A percentile compares a stretch with the other conserved stretches of the same genome.
phyloP scores from a whole-genome alignment of 2,329 filamentous ascomycete genomes.

The Beauveria asiatica region DNA sequence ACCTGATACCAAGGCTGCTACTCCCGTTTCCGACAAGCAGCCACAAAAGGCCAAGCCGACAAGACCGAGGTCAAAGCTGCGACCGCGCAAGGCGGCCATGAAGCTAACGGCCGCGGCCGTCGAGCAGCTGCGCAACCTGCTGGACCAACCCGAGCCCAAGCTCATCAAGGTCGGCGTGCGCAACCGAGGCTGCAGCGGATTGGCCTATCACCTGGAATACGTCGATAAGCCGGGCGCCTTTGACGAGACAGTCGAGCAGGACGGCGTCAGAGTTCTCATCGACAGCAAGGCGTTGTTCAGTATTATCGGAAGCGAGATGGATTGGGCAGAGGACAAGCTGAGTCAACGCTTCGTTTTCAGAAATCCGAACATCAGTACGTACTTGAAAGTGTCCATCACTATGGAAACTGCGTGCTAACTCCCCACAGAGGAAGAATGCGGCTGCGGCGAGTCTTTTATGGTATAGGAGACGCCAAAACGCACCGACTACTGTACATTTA shows the following conservation, averaged over 20 bases:
- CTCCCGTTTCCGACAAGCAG: constrained; percentile 52
- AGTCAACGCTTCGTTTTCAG: constrained; percentile 87
- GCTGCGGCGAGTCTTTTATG: constrained; percentile 95
- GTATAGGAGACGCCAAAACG: constrained; percentile 36
- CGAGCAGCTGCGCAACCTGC: constrained; percentile 63
- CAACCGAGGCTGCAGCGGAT: constrained; percentile 86
- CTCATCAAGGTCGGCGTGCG: constrained; percentile 90
- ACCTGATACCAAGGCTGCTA: constrained; percentile 23
- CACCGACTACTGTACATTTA: constrained; percentile 2
- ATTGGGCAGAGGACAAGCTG: constrained; percentile 94
- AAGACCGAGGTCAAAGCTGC: constrained; percentile 28
- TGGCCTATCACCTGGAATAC: constrained; percentile 90
- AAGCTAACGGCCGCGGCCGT: constrained; percentile 74
- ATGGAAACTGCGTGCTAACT: constrained; percentile 21
- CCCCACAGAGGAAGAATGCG: constrained; percentile 80
- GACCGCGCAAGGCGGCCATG: constrained; percentile 83
- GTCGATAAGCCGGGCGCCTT: constrained; percentile 84
- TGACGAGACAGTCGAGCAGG: constrained; percentile 90
- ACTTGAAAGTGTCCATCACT: background rate
- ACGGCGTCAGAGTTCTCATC: constrained; percentile 90
- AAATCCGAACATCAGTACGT: constrained; percentile 97
- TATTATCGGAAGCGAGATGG: constrained; percentile 98
- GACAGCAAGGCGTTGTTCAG: constrained; percentile 97
- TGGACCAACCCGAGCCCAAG: constrained; percentile 82
- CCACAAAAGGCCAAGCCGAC: constrained; percentile 56